Conservation (phyloP, 371 early-diverging fungal genomes). For the Haplosporangium sp. region DNA sequence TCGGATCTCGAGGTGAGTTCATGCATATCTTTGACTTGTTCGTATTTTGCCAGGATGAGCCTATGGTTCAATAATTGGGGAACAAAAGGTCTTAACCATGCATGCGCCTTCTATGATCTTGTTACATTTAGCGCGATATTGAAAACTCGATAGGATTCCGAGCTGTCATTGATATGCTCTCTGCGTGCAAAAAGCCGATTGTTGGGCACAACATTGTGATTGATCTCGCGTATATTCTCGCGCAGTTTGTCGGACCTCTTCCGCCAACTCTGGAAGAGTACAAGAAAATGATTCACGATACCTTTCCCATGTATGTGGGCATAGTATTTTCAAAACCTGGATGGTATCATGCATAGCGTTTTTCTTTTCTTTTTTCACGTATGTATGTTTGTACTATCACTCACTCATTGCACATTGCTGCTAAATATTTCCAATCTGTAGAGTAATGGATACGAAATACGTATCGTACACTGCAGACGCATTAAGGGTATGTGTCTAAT, state of each 20-base stretch:
- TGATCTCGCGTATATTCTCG: conserved; percentile 80
- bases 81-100: no score
- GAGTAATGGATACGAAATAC: conserved; percentile 85
- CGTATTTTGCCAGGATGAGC: no score
- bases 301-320: conserved; percentile 53
- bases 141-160: conserved; percentile 79
- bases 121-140: conserved; percentile 61
- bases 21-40: not conserved
- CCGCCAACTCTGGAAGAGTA: conserved; percentile 73
- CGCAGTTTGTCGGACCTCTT: conserved; percentile 77
- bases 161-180: conserved; percentile 80
- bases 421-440: conserved; percentile 1
- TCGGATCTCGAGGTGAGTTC: conserved; percentile 57
- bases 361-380: no score
- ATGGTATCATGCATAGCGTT: no score
- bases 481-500: conserved; percentile 56
- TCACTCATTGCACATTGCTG: no score
- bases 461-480: conserved; percentile 68
- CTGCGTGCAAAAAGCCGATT: conserved; percentile 73
- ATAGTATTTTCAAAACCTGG: not conserved
- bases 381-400: conserved; percentile 48
- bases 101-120: no score
- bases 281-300: conserved; percentile 60
- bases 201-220: conserved; percentile 89
- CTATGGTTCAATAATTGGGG: no score